Base-by-base conservation (phyloP, 352 stramenopile species). In the Blastocystis sp. region DNA sequence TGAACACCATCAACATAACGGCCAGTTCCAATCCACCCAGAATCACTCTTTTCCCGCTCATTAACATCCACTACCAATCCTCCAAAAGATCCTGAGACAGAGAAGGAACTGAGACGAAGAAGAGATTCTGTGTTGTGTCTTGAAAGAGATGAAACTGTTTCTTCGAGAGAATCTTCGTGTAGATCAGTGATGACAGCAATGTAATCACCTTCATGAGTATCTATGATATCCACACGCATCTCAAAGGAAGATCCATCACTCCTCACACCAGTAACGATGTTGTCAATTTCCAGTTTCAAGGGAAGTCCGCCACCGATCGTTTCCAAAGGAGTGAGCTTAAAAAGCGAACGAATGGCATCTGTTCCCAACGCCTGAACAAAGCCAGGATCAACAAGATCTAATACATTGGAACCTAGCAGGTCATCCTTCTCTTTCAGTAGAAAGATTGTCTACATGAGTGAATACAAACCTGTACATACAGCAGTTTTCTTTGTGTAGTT, bases 191-290 rank as follows among this genome's bases (percentile, higher is more conserved):
- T 37, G 12, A 27, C 16, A 5, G 63, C 63, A 21, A 43, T 74
- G 63, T 46, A 46, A n/a, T 52, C 63, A 6, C 32, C 63, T 7
- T 74, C 51, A 19, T 37, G 43, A 1, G 14, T 43, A 16, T 37
- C 42, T n/a, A 74, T 37, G 6, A 74, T 46, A 7, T 37, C 42
- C 12, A 74, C 32, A 37, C 42, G 35, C 29, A 74, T 74, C 6
- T 74, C 32, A 43, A 37, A 74, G 29, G 27, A 51, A 4, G 35
- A 27, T 4, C 63, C 63, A 43, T 74, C 54, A 12, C 19, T 61
- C 5, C 54, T 3, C 12, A 61, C 54, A 7, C 54, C 54, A 12
- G 54, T 61, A 12, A 61, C 3, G 86, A 95, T 95, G 52, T 98
- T 94, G 71, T 61, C 54, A n/a, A 61, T 32, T 12, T 61, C 54